Evolutionary conservation across 208 protist species (phyloP).

Genomic region (Crithidia mellificae): DNA sequence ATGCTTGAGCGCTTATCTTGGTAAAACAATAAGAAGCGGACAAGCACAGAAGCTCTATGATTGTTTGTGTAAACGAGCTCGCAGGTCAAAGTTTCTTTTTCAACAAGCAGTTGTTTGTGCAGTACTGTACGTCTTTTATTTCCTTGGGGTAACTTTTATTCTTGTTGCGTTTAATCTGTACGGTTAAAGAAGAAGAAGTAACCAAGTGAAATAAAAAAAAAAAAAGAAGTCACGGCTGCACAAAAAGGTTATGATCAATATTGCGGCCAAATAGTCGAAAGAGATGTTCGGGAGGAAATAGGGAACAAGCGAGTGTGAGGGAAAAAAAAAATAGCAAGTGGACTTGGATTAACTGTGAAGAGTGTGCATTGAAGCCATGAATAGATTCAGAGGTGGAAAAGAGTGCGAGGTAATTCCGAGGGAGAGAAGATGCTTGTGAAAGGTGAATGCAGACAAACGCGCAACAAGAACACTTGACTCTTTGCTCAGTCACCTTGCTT

Average conservation of each 20-base stretch:
- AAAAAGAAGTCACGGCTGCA: too few species aligned
- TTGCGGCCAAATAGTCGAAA: too few species aligned
- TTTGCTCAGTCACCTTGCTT: too few species aligned
- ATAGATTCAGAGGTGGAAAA: not conserved
- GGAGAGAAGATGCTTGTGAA: too few species aligned
- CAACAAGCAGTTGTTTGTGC: not conserved
- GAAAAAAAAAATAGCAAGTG: slow-evolving; percentile 4
- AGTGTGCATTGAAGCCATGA: not conserved
- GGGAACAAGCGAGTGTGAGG: not conserved
- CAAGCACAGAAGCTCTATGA: not conserved
- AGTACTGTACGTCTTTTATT: not conserved
- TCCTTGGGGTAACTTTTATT: not conserved
- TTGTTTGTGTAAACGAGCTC: not conserved
- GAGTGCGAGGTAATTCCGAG: too few species aligned
- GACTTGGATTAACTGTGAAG: not conserved
- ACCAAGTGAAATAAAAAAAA: too few species aligned
- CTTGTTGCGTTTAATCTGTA: not conserved
- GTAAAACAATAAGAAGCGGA: not conserved
- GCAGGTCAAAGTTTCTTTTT: not conserved
- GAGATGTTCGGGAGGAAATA: not conserved
- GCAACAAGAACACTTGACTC: too few species aligned
- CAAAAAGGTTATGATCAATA: too few species aligned
- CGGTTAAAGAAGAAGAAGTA: too few species aligned
- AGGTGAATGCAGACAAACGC: too few species aligned
- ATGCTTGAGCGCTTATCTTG: not conserved